A percentile compares a stretch with the other conserved stretches of the same genome.
Evolutionary conservation across 2,329 filamentous ascomycete genomes (phyloP).

Genomic region (Metarhizium brunneum): DNA sequence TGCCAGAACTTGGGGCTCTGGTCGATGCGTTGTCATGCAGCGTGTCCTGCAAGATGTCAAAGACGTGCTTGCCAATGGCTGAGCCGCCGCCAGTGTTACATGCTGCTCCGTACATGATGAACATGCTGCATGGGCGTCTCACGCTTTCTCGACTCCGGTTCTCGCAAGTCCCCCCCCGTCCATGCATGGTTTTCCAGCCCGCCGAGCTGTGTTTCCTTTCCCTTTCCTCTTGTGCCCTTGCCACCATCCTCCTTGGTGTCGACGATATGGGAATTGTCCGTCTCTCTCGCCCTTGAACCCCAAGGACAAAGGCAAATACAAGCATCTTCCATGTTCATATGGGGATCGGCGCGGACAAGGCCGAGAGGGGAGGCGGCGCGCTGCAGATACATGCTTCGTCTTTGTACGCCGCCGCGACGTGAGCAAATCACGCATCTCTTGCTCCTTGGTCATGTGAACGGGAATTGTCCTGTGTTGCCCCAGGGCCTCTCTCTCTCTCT

Average conservation of each 20-base stretch:
- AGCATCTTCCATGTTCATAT: too few species aligned
- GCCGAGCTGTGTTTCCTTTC: too few species aligned
- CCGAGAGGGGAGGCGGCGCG: background rate
- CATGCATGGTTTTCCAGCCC: too few species aligned
- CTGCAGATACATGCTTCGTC: background rate
- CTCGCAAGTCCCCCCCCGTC: too few species aligned
- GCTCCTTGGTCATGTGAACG: background rate
- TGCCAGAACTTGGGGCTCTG: background rate
- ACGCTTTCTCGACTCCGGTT: too few species aligned
- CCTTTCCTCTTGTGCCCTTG: background rate
- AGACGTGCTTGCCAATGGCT: background rate
- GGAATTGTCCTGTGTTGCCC: background rate
- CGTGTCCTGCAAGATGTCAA: background rate
- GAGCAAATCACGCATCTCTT: background rate
- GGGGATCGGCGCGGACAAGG: too few species aligned
- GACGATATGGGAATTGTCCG: too few species aligned
- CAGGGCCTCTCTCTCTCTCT: background rate
- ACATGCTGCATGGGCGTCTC: too few species aligned
- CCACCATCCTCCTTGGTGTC: too few species aligned
- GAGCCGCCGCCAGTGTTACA: background rate
- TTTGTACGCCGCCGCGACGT: background rate
- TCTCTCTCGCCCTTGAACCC: too few species aligned
- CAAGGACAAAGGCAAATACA: too few species aligned
- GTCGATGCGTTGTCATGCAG: conserved; percentile 11
- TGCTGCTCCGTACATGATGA: background rate